These are phyloP conservation scores for Nosema muscidifuracis DNA, from an alignment of 371 early-diverging fungal species.

Conservation along the genomic window DNA sequence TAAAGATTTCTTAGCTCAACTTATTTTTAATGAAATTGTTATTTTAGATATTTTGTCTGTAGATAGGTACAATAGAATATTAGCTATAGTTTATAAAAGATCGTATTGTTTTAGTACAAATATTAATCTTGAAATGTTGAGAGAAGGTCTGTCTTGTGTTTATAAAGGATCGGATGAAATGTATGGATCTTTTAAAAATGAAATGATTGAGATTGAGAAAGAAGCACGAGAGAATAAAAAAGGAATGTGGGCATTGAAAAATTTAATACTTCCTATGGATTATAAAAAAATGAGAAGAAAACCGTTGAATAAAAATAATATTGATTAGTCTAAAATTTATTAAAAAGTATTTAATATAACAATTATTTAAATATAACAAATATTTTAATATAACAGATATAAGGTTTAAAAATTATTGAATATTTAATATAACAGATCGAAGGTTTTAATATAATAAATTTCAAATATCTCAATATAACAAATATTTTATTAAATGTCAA, in stretches of 20 bases:
- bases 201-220: conserved; percentile 64
- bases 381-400: neutral
- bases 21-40: conserved; percentile 62
- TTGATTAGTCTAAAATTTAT: neutral
- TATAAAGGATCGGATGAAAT: conserved; percentile 68
- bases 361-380: neutral
- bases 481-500: too few species aligned
- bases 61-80: conserved; percentile 70
- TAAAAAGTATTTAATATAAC: neutral
- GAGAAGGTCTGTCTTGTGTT: conserved; percentile 67
- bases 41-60: conserved; percentile 64
- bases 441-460: too few species aligned
- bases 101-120: conserved; percentile 63
- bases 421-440: neutral
- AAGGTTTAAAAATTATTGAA: neutral
- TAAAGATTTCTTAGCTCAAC: conserved; percentile 64
- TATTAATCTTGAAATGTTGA: conserved; percentile 68
- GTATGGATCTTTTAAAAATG: conserved; percentile 65
- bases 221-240: conserved; percentile 62
- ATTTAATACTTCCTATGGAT: conserved; percentile 34
- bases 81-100: conserved; percentile 66
- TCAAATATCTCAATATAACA: too few species aligned
- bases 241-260: conserved; percentile 40
- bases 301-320: too few species aligned
- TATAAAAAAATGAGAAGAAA: conserved; percentile 19